Evolutionary conservation across 164 flowering plant species (phyloP), one percentile per base, ranked within the genome.

Genomic region (Cinnamomum chago): DNA sequence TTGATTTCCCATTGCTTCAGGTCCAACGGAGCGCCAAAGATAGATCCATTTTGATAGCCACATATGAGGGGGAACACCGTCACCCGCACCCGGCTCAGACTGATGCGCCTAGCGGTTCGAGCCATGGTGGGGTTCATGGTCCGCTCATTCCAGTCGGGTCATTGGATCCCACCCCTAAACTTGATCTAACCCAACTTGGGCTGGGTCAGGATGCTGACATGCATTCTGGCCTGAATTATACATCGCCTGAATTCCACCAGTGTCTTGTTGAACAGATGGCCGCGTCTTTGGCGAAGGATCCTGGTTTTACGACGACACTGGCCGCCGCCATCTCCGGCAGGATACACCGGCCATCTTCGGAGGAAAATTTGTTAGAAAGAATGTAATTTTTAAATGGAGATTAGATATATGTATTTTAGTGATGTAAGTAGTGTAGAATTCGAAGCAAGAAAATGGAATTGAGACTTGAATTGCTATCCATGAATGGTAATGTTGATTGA

Each of bases 31-130:
- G 82, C 47, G 24, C 70, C 15, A 84, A 83, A 33, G 89, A 88
- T 67, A 33, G 62, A 10, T 76, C 85, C 0, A 3, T 86, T 23
- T 28, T 86, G 1, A 74, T 85, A 2, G 91, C 87, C 50, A 88
- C 85, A 1, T 88, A 88, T 35, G 91, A 88, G 69, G 90, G 90
- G 58, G 83, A 85, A 68, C 91, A 88, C 80, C 86, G 74, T 73
- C 91, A 88, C 28, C 82, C 82, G 4, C 76, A 73, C 28, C 80
- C 83, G 0, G 65, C 82, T 65, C 69, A 17, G 15, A 15, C 35
- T 35, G 85, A 84, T 71, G 67, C 76, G 17, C 67, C 79, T 23
- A 71, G 83, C 14, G 75, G 81, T 22, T 76, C 88, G 1, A 84
- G 69, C 77, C 81, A 30, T 15, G 47, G 40, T 67, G 47, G 47